Conservation (phyloP, 75 land plant genomes). For the Adiantum capillusveneris region DNA sequence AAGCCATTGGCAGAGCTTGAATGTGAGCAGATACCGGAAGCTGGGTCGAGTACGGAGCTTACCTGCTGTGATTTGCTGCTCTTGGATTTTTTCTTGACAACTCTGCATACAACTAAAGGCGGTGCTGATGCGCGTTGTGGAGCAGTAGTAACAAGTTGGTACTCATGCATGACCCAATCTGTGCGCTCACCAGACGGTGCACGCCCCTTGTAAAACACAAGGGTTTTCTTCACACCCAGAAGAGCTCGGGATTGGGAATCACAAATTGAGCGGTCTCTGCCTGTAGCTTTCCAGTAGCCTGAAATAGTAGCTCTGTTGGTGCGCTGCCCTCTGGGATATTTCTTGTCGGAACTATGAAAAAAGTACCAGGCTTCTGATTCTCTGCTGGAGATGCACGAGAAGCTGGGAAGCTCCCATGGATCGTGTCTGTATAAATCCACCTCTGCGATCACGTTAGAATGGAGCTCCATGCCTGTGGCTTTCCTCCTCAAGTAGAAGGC, state of each 20-base stretch:
- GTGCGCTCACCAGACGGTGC: not conserved
- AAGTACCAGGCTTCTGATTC: not conserved
- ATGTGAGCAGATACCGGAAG: too few species aligned
- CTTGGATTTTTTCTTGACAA: too few species aligned
- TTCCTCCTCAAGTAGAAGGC: not conserved
- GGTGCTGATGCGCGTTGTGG: too few species aligned
- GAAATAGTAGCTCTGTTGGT: not conserved
- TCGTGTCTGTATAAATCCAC: conserved; percentile 2
- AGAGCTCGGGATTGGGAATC: not conserved
- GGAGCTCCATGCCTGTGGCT: not conserved
- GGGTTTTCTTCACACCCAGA: conserved; percentile 3
- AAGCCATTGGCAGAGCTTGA: too few species aligned
- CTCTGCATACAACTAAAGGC: too few species aligned
- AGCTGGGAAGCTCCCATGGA: conserved; percentile 5
- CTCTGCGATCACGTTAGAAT: not conserved
- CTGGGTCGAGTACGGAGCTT: too few species aligned
- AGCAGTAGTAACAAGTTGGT: not conserved
- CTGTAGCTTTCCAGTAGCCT: conserved; percentile 2
- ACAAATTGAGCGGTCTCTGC: not conserved
- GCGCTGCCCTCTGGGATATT: not conserved
- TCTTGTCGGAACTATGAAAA: not conserved
- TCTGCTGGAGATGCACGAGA: not conserved
- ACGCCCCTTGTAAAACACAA: conserved; percentile 1
- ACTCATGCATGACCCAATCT: conserved; percentile 5
- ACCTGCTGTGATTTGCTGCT: too few species aligned